Evolutionary conservation across 495 filamentous ascomycete genomes (phyloP).

Genomic region (Bombardia bombarda): DNA sequence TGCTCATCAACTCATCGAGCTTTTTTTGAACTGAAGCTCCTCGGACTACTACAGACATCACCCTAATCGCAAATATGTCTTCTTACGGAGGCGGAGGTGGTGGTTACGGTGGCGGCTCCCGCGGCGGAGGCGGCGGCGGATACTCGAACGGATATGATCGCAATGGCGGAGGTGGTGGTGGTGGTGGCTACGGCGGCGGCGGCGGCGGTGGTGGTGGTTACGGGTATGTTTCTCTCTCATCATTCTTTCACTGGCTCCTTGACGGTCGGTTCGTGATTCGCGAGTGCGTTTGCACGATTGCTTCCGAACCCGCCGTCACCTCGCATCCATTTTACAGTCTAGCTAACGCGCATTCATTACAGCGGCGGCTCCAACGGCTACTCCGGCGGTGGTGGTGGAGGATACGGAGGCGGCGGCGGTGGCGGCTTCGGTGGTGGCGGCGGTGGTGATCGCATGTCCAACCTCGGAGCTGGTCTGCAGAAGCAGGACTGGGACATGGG

Average conservation of each 20-base stretch:
- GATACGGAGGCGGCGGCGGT: conserved; percentile 45
- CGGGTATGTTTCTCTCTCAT: conserved; percentile 20
- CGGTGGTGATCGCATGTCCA: conserved; percentile 87
- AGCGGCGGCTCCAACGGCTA: conserved; percentile 20
- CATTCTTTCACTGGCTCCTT: conserved; percentile 3
- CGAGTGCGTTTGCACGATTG: too few species aligned
- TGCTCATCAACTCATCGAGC: too few species aligned
- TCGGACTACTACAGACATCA: too few species aligned
- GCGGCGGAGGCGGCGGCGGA: conserved; percentile 41
- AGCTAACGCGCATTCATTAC: conserved; percentile 17
- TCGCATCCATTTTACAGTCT: not conserved
- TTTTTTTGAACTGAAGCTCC: too few species aligned
- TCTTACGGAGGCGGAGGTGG: conserved; percentile 20
- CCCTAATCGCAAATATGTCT: conserved; percentile 47
- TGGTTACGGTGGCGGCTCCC: conserved; percentile 56
- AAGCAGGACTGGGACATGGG: conserved; percentile 77
- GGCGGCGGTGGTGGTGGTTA: conserved; percentile 12
- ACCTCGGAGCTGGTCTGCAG: conserved; percentile 78
- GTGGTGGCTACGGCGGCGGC: conserved; percentile 11
- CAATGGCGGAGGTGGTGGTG: conserved; percentile 17
- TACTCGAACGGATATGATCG: conserved; percentile 23
- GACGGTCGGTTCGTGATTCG: too few species aligned
- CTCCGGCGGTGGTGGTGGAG: conserved; percentile 39
- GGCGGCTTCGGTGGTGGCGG: conserved; percentile 47
- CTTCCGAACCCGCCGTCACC: not conserved